Base-by-base conservation (phyloP, 2,329 filamentous ascomycete genomes). In the Waltergamsia citrina region DNA sequence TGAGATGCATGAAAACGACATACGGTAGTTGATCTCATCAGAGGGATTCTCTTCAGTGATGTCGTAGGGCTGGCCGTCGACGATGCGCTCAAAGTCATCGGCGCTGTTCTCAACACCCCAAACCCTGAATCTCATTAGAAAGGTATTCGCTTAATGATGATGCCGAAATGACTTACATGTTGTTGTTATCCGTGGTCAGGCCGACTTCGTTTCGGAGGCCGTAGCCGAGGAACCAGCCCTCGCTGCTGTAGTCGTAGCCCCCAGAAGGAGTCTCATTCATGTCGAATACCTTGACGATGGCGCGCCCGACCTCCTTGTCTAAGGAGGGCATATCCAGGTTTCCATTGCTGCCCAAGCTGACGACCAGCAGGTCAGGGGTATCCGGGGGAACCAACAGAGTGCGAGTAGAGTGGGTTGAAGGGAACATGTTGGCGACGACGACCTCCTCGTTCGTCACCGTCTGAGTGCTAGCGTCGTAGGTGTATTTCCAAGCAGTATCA, bases 21-120 rank as follows among this genome's bases (percentile, higher is more conserved):
- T 44, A 53, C 74, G 63, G 52, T 71, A 79, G 52, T 81, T 81
- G 44, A 81, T 53, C 53, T 81, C 73, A 46, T 81, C 77, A 4
- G 69, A 74, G 2, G 77, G 77, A 45, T 81, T 81, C 48, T 78
- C 62, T 29, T 65, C 57, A 44, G 75, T 70, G 35, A 78, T 68
- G 34, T 74, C 69, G 6, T 42, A 44, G 5, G 43, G 43, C 19
- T 62, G 45, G 29, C 66, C 65, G 36, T 65, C 59, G 20, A 72
- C 46, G 5, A 48, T 54, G 19, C 56, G 61, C 16, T 56, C 51
- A 30, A 79, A 63, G 36, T 78, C 56, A 47, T 81, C 73, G 9
- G 69, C 71, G 35, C 65, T 56, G 37, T 58, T 58, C 41, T 60
- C 56, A 1, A 72, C 52, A 65, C 78, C 56, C 80, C 77, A 62